Evolutionary conservation across 768 basidiomycete genomes (phyloP).

Genomic region (Brasilioporus rufonigricans): DNA sequence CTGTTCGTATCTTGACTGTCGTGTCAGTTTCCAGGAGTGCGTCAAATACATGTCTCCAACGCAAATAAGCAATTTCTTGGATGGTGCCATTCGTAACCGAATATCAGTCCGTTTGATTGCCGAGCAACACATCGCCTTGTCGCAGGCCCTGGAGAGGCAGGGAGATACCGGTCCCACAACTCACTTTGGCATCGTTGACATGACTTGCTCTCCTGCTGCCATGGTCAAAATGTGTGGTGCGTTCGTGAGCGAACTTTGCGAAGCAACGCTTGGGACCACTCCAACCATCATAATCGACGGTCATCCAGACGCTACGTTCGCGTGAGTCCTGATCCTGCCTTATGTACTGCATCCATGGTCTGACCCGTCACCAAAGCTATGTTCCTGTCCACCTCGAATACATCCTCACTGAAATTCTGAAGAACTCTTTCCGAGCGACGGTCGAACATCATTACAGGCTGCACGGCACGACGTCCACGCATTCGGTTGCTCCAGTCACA

Average conservation of each 20-base stretch:
- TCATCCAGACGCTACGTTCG: constrained; percentile 64
- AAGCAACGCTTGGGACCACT: constrained; percentile 74
- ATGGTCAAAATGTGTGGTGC: constrained; percentile 80
- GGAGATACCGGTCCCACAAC: constrained; percentile 30
- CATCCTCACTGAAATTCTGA: constrained; percentile 85
- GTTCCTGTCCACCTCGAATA: constrained; percentile 91
- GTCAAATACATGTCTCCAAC: constrained; percentile 77
- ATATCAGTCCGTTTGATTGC: constrained; percentile 87
- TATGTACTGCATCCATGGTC: constrained; percentile 3
- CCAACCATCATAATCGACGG: constrained; percentile 74
- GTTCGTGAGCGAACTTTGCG: constrained; percentile 82
- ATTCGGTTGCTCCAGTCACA: constrained; percentile 56
- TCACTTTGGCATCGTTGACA: constrained; percentile 73
- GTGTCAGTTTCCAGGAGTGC: constrained; percentile 77
- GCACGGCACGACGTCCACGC: constrained; percentile 33
- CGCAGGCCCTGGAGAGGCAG: constrained; percentile 56
- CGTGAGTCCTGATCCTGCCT: constrained; percentile 50
- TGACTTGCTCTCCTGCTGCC: constrained; percentile 62
- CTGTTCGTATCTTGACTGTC: not conserved
- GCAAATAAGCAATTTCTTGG: constrained; percentile 78
- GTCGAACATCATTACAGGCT: constrained; percentile 66
- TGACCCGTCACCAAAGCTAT: constrained; percentile 48
- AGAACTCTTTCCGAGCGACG: constrained; percentile 89
- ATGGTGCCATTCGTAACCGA: constrained; percentile 81
- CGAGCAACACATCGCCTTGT: constrained; percentile 87